These are phyloP conservation scores for Fraxinus latifolia DNA, from an alignment of 305 asterid genomes.

Conservation along the genomic window DNA sequence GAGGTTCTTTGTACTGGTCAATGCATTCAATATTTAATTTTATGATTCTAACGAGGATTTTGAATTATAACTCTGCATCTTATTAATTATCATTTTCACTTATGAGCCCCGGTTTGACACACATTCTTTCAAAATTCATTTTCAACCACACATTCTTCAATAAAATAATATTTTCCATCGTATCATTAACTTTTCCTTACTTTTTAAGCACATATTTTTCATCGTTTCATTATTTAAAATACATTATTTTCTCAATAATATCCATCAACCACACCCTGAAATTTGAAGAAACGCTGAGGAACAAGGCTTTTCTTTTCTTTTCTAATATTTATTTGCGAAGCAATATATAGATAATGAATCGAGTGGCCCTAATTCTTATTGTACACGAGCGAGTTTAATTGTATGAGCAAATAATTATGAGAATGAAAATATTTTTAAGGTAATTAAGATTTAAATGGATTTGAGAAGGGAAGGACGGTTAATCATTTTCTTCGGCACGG, in stretches of 20 bases:
- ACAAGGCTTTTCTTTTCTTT: background rate
- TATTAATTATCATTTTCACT: background rate
- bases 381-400: background rate
- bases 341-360: background rate
- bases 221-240: no score
- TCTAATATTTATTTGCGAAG: background rate
- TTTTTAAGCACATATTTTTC: no score
- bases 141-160: no score
- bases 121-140: no score
- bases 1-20: slow-evolving; percentile 15
- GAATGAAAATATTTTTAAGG: background rate
- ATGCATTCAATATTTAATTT: background rate
- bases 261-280: background rate
- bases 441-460: background rate
- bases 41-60: background rate
- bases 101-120: no score
- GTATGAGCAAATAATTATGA: background rate
- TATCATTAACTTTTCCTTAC: no score
- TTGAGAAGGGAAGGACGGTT: background rate
- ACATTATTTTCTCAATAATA: no score
- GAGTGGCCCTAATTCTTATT: background rate
- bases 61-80: background rate
- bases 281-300: background rate
- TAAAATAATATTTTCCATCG: no score
- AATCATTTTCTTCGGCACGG: background rate